Evolutionary conservation across 2,329 filamentous ascomycete species (phyloP).

Genomic region (Neofusicoccum cordaticola): DNA sequence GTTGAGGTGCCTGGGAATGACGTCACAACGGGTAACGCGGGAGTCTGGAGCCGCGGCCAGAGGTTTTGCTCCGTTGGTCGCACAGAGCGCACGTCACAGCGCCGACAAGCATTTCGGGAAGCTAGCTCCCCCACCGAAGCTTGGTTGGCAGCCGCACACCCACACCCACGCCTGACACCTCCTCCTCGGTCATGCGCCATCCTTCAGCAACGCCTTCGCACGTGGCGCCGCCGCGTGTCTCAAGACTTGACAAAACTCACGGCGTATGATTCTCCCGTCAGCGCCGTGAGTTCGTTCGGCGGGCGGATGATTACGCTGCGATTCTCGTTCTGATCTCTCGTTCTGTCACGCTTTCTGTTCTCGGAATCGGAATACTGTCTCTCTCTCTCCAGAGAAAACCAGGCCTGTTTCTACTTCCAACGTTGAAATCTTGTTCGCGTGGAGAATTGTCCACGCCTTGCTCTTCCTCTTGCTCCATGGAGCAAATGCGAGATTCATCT

Average conservation of each 20-base stretch:
- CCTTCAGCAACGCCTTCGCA: neutral
- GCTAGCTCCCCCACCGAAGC: neutral
- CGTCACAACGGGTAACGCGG: conserved; percentile 4
- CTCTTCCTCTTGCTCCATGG: too few species aligned
- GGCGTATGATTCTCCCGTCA: neutral
- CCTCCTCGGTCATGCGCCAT: neutral
- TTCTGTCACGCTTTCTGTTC: neutral
- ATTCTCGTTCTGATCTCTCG: neutral
- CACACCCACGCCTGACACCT: neutral
- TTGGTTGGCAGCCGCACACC: neutral
- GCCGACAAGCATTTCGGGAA: neutral
- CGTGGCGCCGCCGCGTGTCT: neutral
- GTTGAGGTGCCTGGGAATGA: neutral
- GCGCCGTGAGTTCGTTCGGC: neutral
- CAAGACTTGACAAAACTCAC: neutral
- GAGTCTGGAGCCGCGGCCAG: neutral
- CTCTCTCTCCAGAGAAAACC: too few species aligned
- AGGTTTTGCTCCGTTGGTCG: neutral
- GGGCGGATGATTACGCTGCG: neutral
- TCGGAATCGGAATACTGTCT: too few species aligned
- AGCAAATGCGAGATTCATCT: too few species aligned
- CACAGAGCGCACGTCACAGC: neutral
- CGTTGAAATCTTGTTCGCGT: too few species aligned
- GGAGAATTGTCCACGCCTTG: too few species aligned
- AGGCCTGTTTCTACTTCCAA: too few species aligned